These are phyloP conservation scores for Solanum paucissectum DNA, from an alignment of 257 asterid species.

Conservation along the genomic window DNA sequence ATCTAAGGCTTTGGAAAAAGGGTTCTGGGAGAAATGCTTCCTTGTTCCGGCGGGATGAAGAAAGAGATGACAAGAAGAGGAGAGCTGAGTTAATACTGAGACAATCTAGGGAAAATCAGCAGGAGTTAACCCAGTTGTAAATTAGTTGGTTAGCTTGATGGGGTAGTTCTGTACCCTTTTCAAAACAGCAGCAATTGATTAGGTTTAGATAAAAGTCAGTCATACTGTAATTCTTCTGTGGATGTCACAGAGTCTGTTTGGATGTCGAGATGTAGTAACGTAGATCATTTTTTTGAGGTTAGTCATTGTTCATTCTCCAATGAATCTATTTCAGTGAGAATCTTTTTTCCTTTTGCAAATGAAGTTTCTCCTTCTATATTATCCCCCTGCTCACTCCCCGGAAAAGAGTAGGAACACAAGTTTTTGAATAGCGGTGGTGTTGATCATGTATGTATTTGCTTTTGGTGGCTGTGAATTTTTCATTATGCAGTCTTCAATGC, in stretches of 20 bases:
- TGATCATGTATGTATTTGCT: background rate
- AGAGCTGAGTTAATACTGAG: constrained; percentile 83
- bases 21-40: constrained; percentile 34
- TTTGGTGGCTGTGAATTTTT: background rate
- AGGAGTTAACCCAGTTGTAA: constrained; percentile 87
- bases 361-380: background rate
- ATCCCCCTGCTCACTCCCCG: background rate
- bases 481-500: background rate
- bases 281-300: constrained; percentile 50
- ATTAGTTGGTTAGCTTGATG: constrained; percentile 43
- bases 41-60: constrained; percentile 73
- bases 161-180: constrained; percentile 19
- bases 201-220: constrained; percentile 37
- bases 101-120: constrained; percentile 79
- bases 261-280: constrained; percentile 23
- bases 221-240: constrained; percentile 47
- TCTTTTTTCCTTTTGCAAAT: background rate
- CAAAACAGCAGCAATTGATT: constrained; percentile 37
- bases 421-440: background rate
- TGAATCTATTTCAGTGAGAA: constrained; percentile 17
- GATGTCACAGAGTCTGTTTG: constrained; percentile 44
- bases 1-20: constrained; percentile 68
- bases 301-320: constrained; percentile 20
- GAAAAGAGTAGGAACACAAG: background rate
- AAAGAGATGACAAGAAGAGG: constrained; percentile 83